These are phyloP conservation scores for Adansonia rubrostipa DNA, from an alignment of 441 rosid genomes.

Conservation along the genomic window DNA sequence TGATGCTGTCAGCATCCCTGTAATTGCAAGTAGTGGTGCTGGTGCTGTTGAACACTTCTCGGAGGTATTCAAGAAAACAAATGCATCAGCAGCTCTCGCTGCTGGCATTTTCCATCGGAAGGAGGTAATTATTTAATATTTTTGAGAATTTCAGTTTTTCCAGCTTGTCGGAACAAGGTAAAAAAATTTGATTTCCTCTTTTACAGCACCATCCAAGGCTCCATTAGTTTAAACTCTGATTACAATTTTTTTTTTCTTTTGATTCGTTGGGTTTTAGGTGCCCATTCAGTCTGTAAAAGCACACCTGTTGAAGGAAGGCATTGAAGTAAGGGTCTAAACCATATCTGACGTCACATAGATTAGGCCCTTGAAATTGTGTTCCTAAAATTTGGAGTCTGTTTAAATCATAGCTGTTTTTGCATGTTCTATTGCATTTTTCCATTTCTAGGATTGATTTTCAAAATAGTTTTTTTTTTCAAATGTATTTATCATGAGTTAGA, in stretches of 20 bases:
- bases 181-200: no score
- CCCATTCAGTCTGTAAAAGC: constrained; percentile 78
- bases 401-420: background rate
- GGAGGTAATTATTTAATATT: constrained; percentile 57
- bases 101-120: constrained; percentile 98
- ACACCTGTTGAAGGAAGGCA: constrained; percentile 64
- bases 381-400: background rate
- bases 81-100: constrained; percentile 96
- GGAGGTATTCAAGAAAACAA: constrained; percentile 74
- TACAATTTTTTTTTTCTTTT: background rate
- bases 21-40: constrained; percentile 97
- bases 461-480: background rate
- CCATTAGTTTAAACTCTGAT: constrained; percentile 6
- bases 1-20: constrained; percentile 89
- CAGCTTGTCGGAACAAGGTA: background rate
- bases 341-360: background rate
- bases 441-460: constrained; percentile 6
- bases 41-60: constrained; percentile 82
- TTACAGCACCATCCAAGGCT: no score
- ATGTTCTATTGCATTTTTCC: constrained; percentile 6
- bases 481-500: background rate
- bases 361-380: background rate
- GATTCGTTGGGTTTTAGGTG: constrained; percentile 58
- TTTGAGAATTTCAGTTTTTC: background rate
- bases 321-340: constrained; percentile 73